phyloP scores from a whole-genome alignment of 164 flowering plant species.

The Magnolia sinica region DNA sequence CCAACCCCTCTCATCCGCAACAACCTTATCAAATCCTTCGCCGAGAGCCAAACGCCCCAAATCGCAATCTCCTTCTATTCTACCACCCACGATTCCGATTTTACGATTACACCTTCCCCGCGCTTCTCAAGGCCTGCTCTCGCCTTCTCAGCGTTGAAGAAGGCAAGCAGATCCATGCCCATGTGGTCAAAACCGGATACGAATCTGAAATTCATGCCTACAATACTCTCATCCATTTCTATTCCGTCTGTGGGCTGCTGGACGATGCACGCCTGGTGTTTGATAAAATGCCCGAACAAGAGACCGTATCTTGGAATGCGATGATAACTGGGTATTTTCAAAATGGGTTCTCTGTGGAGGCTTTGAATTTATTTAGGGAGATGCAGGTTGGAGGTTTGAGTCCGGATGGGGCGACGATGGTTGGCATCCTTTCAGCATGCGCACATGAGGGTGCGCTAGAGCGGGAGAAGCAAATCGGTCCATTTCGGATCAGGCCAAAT shows the following conservation, averaged over 20 bases:
- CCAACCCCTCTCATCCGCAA: conserved; percentile 11
- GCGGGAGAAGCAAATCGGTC: conserved; percentile 10
- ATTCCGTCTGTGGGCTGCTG: conserved; percentile 25
- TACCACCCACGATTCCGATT: conserved; percentile 7
- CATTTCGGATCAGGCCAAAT: not conserved
- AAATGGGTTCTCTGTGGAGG: conserved; percentile 22
- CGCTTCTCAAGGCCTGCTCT: conserved; percentile 15
- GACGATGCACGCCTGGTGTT: conserved; percentile 16
- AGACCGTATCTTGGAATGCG: conserved; percentile 23
- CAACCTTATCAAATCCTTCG: conserved; percentile 8
- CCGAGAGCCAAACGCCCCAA: conserved; percentile 10
- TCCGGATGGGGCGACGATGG: conserved; percentile 58
- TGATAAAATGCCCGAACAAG: conserved; percentile 14
- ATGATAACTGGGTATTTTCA: conserved; percentile 49
- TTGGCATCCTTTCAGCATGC: conserved; percentile 53
- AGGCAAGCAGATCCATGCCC: conserved; percentile 19
- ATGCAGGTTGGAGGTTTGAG: conserved; percentile 20
- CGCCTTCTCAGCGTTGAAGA: conserved; percentile 7
- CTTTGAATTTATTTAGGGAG: conserved; percentile 12
- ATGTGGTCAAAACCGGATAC: conserved; percentile 13
- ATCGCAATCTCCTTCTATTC: conserved; percentile 17
- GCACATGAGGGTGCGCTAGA: conserved; percentile 18
- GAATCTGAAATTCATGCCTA: conserved; percentile 23
- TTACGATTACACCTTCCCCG: conserved; percentile 18
- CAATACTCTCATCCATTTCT: conserved; percentile 55